A percentile compares a stretch with the other conserved stretches of the same genome.
Evolutionary conservation across 1,284 basidiomycete genomes (phyloP).

Genomic region (Rugosomyces carneus): DNA sequence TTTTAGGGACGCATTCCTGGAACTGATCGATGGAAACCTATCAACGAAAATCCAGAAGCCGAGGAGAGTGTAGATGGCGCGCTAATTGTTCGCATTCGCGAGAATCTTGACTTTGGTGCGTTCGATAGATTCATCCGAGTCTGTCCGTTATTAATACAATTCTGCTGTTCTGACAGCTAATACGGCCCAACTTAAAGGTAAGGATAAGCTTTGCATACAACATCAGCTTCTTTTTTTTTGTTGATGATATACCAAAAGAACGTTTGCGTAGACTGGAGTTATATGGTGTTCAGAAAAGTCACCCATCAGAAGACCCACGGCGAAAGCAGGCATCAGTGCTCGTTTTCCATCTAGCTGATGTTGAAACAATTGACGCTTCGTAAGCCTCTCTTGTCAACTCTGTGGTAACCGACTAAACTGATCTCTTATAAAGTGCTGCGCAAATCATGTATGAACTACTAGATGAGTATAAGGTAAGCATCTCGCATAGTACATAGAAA

Average conservation of each 20-base stretch:
- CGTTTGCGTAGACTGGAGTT: slow-evolving; percentile 77
- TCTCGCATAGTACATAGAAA: background rate
- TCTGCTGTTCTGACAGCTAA: slow-evolving; percentile 50
- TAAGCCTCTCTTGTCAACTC: slow-evolving; percentile 32
- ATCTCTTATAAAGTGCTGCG: slow-evolving; percentile 49
- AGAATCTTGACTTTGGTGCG: slow-evolving; percentile 76
- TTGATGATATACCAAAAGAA: slow-evolving; percentile 37
- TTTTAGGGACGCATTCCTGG: slow-evolving; percentile 72
- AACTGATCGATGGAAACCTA: slow-evolving; percentile 76
- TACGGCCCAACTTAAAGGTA: slow-evolving; percentile 81
- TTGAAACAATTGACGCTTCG: slow-evolving; percentile 83
- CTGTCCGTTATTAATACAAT: background rate
- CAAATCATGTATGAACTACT: slow-evolving; percentile 83
- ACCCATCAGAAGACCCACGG: slow-evolving; percentile 82
- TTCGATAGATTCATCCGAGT: background rate
- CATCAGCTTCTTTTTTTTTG: background rate
- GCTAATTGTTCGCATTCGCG: slow-evolving; percentile 76
- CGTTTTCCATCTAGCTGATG: slow-evolving; percentile 87
- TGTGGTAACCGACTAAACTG: background rate
- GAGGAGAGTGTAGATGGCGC: slow-evolving; percentile 73
- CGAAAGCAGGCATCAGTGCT: slow-evolving; percentile 71
- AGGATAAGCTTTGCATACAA: background rate
- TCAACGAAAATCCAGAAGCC: slow-evolving; percentile 73
- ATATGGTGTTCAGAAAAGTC: slow-evolving; percentile 70
- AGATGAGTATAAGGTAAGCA: slow-evolving; percentile 63